A percentile compares a stretch with the other conserved stretches of the same genome.
These are phyloP conservation scores for Aegle marmelos DNA, from an alignment of 345 rosid genomes.

Conservation along the genomic window DNA sequence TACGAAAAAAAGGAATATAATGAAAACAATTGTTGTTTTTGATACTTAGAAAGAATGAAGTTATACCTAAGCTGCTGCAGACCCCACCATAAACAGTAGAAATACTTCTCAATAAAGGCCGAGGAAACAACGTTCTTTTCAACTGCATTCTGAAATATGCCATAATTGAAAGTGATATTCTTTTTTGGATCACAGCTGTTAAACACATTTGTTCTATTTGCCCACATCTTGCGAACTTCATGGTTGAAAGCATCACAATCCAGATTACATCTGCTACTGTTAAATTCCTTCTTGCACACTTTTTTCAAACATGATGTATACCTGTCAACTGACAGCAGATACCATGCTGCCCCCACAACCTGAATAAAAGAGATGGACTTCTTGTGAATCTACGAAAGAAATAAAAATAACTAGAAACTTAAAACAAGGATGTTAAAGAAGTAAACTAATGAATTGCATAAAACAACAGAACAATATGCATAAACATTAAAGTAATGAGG, in stretches of 20 bases:
- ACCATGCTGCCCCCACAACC: slow-evolving; percentile 91
- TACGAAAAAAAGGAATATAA: neutral
- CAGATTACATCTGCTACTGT: slow-evolving; percentile 39
- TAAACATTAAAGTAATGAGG: neutral
- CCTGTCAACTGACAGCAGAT: slow-evolving; percentile 73
- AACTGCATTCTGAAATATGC: slow-evolving; percentile 66
- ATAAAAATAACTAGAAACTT: neutral
- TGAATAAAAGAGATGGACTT: slow-evolving; percentile 23
- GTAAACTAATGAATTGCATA: neutral
- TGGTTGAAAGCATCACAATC: slow-evolving; percentile 52
- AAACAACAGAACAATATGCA: neutral
- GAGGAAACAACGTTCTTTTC: slow-evolving; percentile 60
- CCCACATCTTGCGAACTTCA: slow-evolving; percentile 38
- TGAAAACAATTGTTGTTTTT: neutral
- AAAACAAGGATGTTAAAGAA: neutral
- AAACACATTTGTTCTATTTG: slow-evolving; percentile 56
- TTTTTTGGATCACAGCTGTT: slow-evolving; percentile 52
- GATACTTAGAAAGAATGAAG: neutral
- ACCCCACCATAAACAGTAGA: slow-evolving; percentile 95
- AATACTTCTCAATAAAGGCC: slow-evolving; percentile 58
- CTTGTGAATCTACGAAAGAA: neutral
- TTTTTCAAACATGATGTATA: slow-evolving; percentile 82
- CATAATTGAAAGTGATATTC: slow-evolving; percentile 45
- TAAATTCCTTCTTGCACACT: slow-evolving; percentile 49
- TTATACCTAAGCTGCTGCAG: slow-evolving; percentile 83